Percentiles rank a stretch among this genome's conserved stretches.
phyloP scores from a whole-genome alignment of 495 filamentous ascomycete species.

The Penicillium steckii region DNA sequence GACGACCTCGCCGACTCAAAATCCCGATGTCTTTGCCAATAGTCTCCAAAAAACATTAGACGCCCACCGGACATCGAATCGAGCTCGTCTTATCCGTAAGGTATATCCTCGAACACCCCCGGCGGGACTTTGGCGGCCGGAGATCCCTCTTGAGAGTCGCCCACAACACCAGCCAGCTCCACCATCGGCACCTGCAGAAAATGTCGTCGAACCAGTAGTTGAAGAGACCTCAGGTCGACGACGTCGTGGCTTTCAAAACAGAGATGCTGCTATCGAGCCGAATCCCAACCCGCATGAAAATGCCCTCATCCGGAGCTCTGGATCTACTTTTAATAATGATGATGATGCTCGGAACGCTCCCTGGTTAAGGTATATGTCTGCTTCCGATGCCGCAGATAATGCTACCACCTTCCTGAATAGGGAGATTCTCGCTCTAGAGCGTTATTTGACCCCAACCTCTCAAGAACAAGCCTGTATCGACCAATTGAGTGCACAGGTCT shows the following conservation, averaged over 20 bases:
- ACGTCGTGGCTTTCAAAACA: constrained; percentile 6
- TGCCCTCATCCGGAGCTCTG: constrained; percentile 1
- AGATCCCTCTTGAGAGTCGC: constrained; percentile 20
- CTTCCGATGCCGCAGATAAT: constrained; percentile 6
- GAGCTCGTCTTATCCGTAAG: constrained; percentile 43
- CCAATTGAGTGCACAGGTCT: constrained; percentile 28
- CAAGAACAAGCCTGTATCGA: constrained; percentile 31
- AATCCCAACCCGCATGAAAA: not conserved
- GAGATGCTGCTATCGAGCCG: not conserved
- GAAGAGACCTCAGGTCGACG: constrained; percentile 1
- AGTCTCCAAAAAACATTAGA: constrained; percentile 48
- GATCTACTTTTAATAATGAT: not conserved
- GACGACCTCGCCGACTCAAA: constrained; percentile 9
- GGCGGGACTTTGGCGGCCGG: constrained; percentile 22
- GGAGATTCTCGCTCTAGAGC: constrained; percentile 48
- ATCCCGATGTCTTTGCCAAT: constrained; percentile 30
- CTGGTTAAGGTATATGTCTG: constrained; percentile 29
- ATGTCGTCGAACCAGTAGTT: constrained; percentile 1
- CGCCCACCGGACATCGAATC: constrained; percentile 50
- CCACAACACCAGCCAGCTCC: constrained; percentile 16
- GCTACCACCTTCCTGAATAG: constrained; percentile 31
- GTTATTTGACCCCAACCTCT: constrained; percentile 37
- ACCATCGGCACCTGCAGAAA: not conserved
- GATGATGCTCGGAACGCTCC: constrained; percentile 16
- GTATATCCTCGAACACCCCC: constrained; percentile 8